Conservation (phyloP, 257 asterid species). For the Cynanchum wilfordii region DNA sequence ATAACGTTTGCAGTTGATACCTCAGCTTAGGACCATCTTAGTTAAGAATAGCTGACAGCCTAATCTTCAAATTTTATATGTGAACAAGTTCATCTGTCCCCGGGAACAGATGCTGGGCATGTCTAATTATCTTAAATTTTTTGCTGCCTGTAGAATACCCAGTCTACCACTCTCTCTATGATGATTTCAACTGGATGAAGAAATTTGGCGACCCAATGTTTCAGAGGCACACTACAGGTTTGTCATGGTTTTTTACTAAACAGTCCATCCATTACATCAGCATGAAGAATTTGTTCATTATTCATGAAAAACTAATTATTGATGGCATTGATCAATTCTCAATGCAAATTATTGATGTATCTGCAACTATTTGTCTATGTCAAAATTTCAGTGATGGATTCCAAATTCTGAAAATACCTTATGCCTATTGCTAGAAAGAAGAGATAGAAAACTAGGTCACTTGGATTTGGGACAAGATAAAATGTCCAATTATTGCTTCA, state of each 20-base stretch:
- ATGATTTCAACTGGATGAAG: conserved; percentile 80
- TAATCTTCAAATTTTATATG: neutral
- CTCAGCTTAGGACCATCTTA: neutral
- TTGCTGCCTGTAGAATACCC: conserved; percentile 57
- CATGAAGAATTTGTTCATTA: neutral
- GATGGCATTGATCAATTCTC: neutral
- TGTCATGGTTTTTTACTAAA: conserved; percentile 12
- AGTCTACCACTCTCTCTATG: conserved; percentile 81
- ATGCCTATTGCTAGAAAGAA: neutral
- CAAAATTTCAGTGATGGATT: neutral
- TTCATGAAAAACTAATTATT: neutral
- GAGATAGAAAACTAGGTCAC: neutral
- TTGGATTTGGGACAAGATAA: neutral
- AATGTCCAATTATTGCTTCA: neutral
- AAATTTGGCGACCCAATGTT: conserved; percentile 85
- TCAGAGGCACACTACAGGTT: conserved; percentile 77
- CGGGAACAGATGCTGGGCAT: neutral
- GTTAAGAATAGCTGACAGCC: neutral
- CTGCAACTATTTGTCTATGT: neutral
- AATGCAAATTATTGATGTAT: neutral
- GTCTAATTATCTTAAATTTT: conserved; percentile 8
- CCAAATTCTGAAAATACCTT: neutral
- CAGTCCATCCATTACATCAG: neutral
- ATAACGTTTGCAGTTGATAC: neutral
- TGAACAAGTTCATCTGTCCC: conserved; percentile 2